Conservation (phyloP, 805 yeast genomes). For the Candida germanica region DNA sequence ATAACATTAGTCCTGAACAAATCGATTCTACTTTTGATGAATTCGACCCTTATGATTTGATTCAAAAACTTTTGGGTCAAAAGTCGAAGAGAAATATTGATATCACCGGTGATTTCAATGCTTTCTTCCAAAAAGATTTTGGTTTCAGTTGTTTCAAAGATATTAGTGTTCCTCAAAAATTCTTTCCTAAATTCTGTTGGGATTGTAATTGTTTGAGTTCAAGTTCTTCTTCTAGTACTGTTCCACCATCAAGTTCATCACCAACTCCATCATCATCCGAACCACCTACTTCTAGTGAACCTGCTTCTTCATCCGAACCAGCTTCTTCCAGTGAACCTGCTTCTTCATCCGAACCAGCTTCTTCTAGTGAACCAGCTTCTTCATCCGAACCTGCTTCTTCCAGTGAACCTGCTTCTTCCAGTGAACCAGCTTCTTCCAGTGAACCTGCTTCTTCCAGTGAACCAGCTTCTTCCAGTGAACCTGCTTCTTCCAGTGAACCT, state of each 20-base stretch:
- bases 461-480: conserved; percentile 22
- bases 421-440: conserved; percentile 26
- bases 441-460: conserved; percentile 26
- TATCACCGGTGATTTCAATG: not conserved
- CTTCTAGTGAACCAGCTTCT: conserved; percentile 30
- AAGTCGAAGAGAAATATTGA: not conserved
- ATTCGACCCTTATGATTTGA: conserved; percentile 8
- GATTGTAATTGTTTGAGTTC: conserved; percentile 11
- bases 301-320: not conserved
- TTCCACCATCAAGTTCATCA: conserved; percentile 1
- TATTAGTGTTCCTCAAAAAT: conserved; percentile 5
- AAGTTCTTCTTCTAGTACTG: conserved; percentile 1
- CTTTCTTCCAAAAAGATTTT: not conserved
- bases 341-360: conserved; percentile 14
- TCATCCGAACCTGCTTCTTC: conserved; percentile 31
- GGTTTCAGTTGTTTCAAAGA: conserved; percentile 4
- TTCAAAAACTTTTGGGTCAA: conserved; percentile 5
- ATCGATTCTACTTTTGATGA: conserved; percentile 2
- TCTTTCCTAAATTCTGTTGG: conserved; percentile 14
- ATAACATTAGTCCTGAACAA: conserved; percentile 1
- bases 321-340: not conserved
- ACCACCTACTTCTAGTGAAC: not conserved
- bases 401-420: conserved; percentile 22
- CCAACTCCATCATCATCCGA: conserved; percentile 1
- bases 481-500: not conserved